A percentile compares a stretch with the other conserved stretches of the same genome.
These are phyloP conservation scores for Globisporangium parvum DNA, from an alignment of 352 stramenopile species.

Conservation along the genomic window DNA sequence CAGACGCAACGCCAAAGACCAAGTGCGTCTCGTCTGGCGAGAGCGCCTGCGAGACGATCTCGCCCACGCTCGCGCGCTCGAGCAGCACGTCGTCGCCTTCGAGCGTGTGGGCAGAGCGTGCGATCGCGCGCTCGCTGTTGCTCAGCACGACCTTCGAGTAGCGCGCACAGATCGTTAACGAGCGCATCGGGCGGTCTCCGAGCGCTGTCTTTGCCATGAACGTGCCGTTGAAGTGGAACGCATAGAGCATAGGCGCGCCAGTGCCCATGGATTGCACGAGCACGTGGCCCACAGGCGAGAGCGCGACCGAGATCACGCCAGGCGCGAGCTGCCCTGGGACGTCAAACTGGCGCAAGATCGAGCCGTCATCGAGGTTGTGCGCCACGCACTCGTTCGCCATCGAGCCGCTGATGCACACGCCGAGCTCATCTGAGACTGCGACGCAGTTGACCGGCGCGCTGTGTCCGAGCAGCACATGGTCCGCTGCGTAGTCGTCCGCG, in stretches of 20 bases:
- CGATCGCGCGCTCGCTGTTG: conserved; percentile 39
- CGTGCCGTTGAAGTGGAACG: conserved; percentile 69
- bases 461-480: conserved; percentile 74
- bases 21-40: conserved; percentile 73
- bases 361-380: conserved; percentile 59
- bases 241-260: conserved; percentile 44
- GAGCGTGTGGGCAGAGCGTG: conserved; percentile 44
- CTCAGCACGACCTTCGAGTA: conserved; percentile 69
- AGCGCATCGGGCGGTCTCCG: conserved; percentile 34
- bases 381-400: conserved; percentile 57
- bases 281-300: conserved; percentile 65
- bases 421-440: conserved; percentile 61
- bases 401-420: conserved; percentile 67
- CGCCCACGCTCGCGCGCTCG: conserved; percentile 28
- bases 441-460: conserved; percentile 57
- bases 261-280: conserved; percentile 68
- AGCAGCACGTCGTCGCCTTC: conserved; percentile 48
- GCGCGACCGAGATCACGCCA: conserved; percentile 42
- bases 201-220: conserved; percentile 40
- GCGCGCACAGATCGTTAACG: conserved; percentile 45
- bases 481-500: conserved; percentile 64
- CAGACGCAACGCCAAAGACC: conserved; percentile 56
- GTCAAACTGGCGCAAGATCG: conserved; percentile 48
- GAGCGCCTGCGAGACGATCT: conserved; percentile 54
- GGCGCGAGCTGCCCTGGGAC: conserved; percentile 40